phyloP scores from a whole-genome alignment of 768 basidiomycete genomes.

The Podaxis sp. region DNA sequence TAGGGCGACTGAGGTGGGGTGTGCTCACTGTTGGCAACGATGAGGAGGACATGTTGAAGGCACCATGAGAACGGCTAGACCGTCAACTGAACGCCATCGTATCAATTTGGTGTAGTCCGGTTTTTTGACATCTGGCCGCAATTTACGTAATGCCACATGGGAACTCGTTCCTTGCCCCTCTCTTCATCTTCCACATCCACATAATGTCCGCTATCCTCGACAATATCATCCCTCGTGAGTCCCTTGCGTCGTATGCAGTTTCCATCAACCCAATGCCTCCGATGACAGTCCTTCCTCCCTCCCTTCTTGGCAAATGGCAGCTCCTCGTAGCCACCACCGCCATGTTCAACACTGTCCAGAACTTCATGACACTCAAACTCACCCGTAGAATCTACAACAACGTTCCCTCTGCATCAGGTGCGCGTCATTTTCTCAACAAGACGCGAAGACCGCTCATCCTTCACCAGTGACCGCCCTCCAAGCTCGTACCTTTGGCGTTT shows the following conservation, averaged over 20 bases:
- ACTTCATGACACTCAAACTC: conserved; percentile 73
- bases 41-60: conserved; percentile 23
- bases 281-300: conserved; percentile 58
- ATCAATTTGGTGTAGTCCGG: conserved; percentile 14
- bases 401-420: conserved; percentile 39
- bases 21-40: conserved; percentile 27
- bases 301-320: conserved; percentile 83
- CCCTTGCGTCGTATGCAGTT: neutral
- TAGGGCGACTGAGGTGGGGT: conserved; percentile 29
- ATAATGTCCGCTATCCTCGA: conserved; percentile 21
- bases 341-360: conserved; percentile 85
- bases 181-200: neutral
- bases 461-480: conserved; percentile 79
- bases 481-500: conserved; percentile 85
- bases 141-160: conserved; percentile 14
- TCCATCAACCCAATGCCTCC: conserved; percentile 5
- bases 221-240: conserved; percentile 25
- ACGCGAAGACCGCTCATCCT: conserved; percentile 1
- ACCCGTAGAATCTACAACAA: conserved; percentile 76
- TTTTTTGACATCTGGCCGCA: conserved; percentile 4
- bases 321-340: conserved; percentile 76
- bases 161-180: conserved; percentile 4
- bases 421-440: conserved; percentile 13
- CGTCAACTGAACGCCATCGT: conserved; percentile 13
- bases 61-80: conserved; percentile 15